These are phyloP conservation scores for Marasmius fiardii DNA, from an alignment of 1,284 basidiomycete species.

Conservation along the genomic window DNA sequence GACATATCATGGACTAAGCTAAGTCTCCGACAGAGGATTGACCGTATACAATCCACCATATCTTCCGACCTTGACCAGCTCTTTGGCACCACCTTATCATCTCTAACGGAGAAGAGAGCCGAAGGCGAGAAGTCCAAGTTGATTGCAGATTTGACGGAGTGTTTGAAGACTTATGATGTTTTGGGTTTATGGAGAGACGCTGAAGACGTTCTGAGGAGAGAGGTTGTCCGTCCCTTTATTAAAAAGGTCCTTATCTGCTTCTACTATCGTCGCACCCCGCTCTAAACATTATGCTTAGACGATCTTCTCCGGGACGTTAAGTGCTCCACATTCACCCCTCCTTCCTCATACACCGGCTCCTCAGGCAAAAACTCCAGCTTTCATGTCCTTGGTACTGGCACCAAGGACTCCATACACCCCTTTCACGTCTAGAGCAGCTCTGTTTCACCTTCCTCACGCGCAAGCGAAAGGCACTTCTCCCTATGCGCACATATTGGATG, in stretches of 20 bases:
- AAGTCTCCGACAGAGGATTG: conserved; percentile 57
- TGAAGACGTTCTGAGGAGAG: conserved; percentile 75
- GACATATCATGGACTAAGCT: conserved; percentile 15
- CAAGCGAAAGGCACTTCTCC: conserved; percentile 34
- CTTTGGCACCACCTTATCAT: conserved; percentile 55
- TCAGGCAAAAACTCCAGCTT: conserved; percentile 22
- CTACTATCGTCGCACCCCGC: conserved; percentile 4
- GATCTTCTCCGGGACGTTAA: conserved; percentile 66
- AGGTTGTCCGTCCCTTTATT: conserved; percentile 72
- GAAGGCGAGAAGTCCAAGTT: conserved; percentile 59
- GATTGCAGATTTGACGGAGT: conserved; percentile 68
- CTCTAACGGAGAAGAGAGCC: conserved; percentile 45
- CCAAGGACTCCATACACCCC: conserved; percentile 70
- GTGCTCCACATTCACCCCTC: conserved; percentile 67
- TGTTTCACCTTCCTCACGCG: background rate
- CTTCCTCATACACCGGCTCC: conserved; percentile 69
- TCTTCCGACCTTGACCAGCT: conserved; percentile 82
- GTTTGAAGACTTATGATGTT: conserved; percentile 79
- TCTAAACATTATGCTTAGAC: conserved; percentile 40
- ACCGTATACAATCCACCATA: conserved; percentile 75
- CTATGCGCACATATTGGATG: conserved; percentile 55
- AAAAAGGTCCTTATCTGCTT: conserved; percentile 52
- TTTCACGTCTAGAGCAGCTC: conserved; percentile 45
- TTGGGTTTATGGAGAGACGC: conserved; percentile 82
- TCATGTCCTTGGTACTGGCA: conserved; percentile 30